Conservation (phyloP, 805 yeast species). For the Cyberlindnera veronae region DNA sequence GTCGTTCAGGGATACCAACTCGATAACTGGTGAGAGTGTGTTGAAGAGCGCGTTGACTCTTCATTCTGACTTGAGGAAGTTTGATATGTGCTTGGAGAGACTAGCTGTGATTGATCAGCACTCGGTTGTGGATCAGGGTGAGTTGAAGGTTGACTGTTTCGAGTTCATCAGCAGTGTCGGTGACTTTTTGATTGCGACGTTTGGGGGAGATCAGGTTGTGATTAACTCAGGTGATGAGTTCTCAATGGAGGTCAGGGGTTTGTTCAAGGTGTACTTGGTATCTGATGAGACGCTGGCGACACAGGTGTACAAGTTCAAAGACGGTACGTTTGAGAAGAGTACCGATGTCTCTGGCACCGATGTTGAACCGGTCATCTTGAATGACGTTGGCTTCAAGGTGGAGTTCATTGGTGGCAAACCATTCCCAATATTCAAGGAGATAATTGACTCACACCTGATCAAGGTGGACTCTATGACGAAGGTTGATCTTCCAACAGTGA, state of each 20-base stretch:
- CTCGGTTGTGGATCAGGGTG: constrained; percentile 13
- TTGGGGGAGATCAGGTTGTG: constrained; percentile 11
- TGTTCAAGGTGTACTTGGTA: constrained; percentile 11
- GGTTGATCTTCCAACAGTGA: constrained; percentile 6
- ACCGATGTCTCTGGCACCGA: background rate
- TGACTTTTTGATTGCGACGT: constrained; percentile 3
- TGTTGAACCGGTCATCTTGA: background rate
- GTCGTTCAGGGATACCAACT: constrained; percentile 18
- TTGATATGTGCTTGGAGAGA: constrained; percentile 20
- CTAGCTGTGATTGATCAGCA: constrained; percentile 24
- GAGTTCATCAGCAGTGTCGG: constrained; percentile 15
- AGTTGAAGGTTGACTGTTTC: constrained; percentile 19
- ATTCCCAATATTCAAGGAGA: constrained; percentile 4
- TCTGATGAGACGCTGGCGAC: constrained; percentile 19
- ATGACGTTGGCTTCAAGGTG: constrained; percentile 17
- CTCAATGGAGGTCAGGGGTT: constrained; percentile 9
- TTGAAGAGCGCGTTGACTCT: constrained; percentile 16
- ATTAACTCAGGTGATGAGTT: constrained; percentile 22
- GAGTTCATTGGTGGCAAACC: constrained; percentile 1
- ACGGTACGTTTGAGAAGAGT: constrained; percentile 1
- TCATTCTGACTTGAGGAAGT: constrained; percentile 16
- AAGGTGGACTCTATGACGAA: constrained; percentile 2
- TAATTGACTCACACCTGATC: background rate
- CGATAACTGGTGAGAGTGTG: constrained; percentile 15
- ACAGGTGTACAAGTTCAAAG: constrained; percentile 1